These are phyloP conservation scores for Cenchrus fungigraminus DNA, from an alignment of 176 grass and related monocot species.

Conservation along the genomic window DNA sequence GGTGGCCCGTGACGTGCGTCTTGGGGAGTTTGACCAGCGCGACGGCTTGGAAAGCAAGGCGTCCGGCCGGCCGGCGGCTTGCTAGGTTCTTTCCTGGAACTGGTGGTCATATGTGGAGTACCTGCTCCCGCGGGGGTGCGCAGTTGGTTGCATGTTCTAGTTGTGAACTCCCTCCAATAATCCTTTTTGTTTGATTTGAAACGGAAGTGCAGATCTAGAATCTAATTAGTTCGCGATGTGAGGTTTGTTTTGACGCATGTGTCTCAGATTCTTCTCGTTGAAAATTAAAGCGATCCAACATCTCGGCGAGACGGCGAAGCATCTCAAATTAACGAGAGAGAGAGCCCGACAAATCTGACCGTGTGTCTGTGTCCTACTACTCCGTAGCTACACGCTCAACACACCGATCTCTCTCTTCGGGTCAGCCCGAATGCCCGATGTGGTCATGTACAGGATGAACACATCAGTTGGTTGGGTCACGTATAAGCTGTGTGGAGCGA, in stretches of 20 bases:
- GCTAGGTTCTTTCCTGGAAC: constrained; percentile 24
- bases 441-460: neutral
- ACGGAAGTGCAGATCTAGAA: neutral
- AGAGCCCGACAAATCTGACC: neutral
- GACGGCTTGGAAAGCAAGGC: constrained; percentile 37
- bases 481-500: no score
- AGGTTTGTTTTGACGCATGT: neutral
- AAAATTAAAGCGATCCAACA: neutral
- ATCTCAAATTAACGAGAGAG: neutral
- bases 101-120: no score
- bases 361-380: neutral
- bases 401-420: neutral
- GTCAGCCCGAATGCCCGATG: no score
- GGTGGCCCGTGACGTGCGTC: neutral
- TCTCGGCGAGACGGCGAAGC: neutral
- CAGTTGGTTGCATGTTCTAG: neutral
- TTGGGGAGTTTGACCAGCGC: constrained; percentile 29
- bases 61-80: neutral
- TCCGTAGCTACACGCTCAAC: neutral
- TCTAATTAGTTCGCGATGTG: neutral
- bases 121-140: neutral
- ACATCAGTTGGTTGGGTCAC: no score
- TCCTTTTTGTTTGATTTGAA: neutral
- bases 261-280: neutral
- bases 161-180: neutral